Evolutionary conservation across 2,329 filamentous ascomycete genomes (phyloP).

Genomic region (Cercospora zeae-maydis): DNA sequence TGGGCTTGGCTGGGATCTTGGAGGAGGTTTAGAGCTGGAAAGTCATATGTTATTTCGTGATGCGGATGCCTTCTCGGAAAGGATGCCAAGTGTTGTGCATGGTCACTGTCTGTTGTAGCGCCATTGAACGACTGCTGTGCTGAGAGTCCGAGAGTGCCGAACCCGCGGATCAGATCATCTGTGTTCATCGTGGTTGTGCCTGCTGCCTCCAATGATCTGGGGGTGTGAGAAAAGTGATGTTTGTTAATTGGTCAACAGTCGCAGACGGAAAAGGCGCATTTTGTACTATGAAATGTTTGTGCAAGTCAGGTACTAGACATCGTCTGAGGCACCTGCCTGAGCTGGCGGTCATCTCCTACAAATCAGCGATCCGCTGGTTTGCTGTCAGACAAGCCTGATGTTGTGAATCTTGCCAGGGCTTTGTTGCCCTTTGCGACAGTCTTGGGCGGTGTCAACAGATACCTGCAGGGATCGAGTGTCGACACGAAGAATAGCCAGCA

Average conservation of each 20-base stretch:
- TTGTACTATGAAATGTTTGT: neutral
- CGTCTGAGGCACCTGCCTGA: neutral
- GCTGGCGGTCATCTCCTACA: neutral
- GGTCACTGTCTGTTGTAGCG: neutral
- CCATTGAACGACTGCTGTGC: neutral
- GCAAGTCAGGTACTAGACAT: neutral
- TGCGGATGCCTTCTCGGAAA: conserved; percentile 7
- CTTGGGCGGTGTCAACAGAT: conserved; percentile 5
- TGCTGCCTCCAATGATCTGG: neutral
- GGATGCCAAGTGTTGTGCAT: neutral
- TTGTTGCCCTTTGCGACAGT: conserved; percentile 10
- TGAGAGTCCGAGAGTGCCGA: neutral
- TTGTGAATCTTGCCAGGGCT: neutral
- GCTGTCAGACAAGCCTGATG: neutral
- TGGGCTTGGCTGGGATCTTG: neutral
- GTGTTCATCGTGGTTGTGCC: neutral
- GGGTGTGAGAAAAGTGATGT: neutral
- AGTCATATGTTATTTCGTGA: conserved; percentile 11
- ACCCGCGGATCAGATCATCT: neutral
- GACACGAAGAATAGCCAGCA: conserved; percentile 1
- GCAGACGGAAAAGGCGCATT: neutral
- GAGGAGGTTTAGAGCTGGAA: conserved; percentile 12
- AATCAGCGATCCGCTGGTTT: neutral
- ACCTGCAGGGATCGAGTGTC: neutral
- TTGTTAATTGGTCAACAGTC: neutral